A percentile compares a stretch with the other conserved stretches of the same genome.
phyloP scores from a whole-genome alignment of 2,329 filamentous ascomycete genomes.

The Aspergillus japonicus region DNA sequence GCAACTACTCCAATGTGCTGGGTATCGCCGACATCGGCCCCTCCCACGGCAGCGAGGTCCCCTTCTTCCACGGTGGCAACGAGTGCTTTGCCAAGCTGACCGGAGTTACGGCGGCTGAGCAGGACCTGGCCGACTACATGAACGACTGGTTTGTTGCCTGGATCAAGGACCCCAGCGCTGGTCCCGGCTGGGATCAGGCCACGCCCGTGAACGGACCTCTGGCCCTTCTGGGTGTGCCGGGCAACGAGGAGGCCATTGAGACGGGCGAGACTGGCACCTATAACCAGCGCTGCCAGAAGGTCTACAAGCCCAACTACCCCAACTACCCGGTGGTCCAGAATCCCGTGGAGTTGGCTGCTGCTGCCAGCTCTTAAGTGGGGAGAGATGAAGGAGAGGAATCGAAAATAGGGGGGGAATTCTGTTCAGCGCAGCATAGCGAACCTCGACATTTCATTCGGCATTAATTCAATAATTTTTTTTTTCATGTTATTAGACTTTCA shows the following conservation, averaged over 20 bases:
- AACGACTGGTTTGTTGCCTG: conserved; percentile 24
- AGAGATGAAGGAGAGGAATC: not conserved
- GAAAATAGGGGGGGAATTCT: not conserved
- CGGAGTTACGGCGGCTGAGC: conserved; percentile 18
- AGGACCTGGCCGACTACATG: conserved; percentile 22
- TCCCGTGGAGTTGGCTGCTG: conserved; percentile 13
- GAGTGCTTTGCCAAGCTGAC: conserved; percentile 20
- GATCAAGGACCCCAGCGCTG: conserved; percentile 21
- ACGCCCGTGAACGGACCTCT: conserved; percentile 18
- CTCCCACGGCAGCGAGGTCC: conserved; percentile 23
- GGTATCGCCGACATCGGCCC: conserved; percentile 16
- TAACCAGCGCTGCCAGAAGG: conserved; percentile 22
- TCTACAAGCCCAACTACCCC: conserved; percentile 19
- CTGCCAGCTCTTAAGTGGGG: not conserved
- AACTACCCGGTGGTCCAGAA: conserved; percentile 22
- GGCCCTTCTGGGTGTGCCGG: conserved; percentile 21
- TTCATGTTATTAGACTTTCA: not conserved
- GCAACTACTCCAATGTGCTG: conserved; percentile 22
- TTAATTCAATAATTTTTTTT: not conserved
- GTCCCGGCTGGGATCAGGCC: conserved; percentile 20
- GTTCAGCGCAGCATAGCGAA: not conserved
- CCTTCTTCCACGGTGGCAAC: conserved; percentile 26
- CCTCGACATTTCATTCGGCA: not conserved
- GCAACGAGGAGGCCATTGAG: conserved; percentile 18
- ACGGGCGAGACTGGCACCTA: conserved; percentile 18